These are phyloP conservation scores for Psilocybe subaeruginosa DNA, from an alignment of 768 basidiomycete species.

Conservation along the genomic window DNA sequence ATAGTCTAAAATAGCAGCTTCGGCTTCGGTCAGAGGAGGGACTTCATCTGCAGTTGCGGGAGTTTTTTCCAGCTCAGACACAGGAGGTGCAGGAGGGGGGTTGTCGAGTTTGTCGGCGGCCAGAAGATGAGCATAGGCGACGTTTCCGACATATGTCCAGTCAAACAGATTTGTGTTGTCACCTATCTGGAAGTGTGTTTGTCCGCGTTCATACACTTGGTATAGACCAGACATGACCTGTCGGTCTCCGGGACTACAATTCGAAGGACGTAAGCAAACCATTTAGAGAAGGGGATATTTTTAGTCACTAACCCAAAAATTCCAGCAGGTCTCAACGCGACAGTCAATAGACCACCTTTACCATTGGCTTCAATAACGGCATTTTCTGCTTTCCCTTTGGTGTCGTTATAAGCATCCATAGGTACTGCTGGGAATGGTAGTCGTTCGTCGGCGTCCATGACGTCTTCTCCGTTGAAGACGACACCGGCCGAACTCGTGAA, in stretches of 20 bases:
- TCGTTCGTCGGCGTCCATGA: slow-evolving; percentile 89
- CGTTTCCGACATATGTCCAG: slow-evolving; percentile 96
- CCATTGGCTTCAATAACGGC: slow-evolving; percentile 88
- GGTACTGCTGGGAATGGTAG: slow-evolving; percentile 70
- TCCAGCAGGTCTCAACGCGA: slow-evolving; percentile 89
- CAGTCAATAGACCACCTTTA: slow-evolving; percentile 81
- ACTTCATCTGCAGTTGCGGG: slow-evolving; percentile 40
- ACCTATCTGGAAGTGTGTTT: slow-evolving; percentile 94
- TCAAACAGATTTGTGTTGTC: slow-evolving; percentile 93
- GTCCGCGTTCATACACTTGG: slow-evolving; percentile 75
- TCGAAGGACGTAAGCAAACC: slow-evolving; percentile 4
- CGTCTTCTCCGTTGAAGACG: slow-evolving; percentile 80
- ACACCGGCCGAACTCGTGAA: slow-evolving; percentile 95
- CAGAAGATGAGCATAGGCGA: slow-evolving; percentile 91
- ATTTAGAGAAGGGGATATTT: no score
- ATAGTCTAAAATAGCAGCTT: slow-evolving; percentile 43
- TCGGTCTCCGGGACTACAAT: slow-evolving; percentile 82
- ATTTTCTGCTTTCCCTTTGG: slow-evolving; percentile 88
- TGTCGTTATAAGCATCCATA: slow-evolving; percentile 92
- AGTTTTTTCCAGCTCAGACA: slow-evolving; percentile 36
- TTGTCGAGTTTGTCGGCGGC: slow-evolving; percentile 85
- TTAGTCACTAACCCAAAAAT: slow-evolving; percentile 86
- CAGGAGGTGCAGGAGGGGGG: slow-evolving; percentile 46
- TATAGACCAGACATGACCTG: slow-evolving; percentile 83
- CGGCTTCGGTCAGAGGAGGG: slow-evolving; percentile 42